A percentile compares a stretch with the other conserved stretches of the same genome.
Conservation (phyloP, 768 basidiomycete species). For the Kwoniella europaea region DNA sequence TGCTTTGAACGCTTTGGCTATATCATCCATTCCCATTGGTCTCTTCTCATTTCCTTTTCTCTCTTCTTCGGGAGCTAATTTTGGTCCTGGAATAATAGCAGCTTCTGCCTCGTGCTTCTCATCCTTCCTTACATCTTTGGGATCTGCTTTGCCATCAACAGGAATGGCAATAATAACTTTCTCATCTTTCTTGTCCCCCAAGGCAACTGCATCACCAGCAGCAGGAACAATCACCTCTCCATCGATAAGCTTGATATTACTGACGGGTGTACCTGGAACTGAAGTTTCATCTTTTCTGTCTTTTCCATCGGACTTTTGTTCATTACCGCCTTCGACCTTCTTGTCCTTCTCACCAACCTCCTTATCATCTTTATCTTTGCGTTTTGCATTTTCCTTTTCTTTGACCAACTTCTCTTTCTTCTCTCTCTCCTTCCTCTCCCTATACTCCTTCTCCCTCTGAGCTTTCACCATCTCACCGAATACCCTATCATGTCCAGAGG, state of each 20-base stretch:
- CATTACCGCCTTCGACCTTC: neutral
- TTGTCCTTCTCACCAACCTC: slow-evolving; percentile 13
- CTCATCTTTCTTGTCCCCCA: slow-evolving; percentile 11
- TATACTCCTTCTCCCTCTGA: slow-evolving; percentile 49
- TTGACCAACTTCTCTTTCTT: slow-evolving; percentile 31
- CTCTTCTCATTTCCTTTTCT: slow-evolving; percentile 29
- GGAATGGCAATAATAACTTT: slow-evolving; percentile 26
- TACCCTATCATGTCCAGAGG: slow-evolving; percentile 41
- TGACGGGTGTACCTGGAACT: slow-evolving; percentile 15
- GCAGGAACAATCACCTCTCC: slow-evolving; percentile 21
- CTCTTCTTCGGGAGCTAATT: slow-evolving; percentile 8
- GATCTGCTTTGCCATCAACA: slow-evolving; percentile 3
- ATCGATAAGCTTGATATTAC: slow-evolving; percentile 32
- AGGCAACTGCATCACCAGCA: neutral
- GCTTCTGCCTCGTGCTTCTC: slow-evolving; percentile 34
- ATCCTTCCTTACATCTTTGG: slow-evolving; percentile 11
- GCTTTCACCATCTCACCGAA: slow-evolving; percentile 50
- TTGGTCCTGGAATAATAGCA: slow-evolving; percentile 13
- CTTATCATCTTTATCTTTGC: slow-evolving; percentile 19
- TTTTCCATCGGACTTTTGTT: neutral
- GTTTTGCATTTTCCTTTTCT: slow-evolving; percentile 21
- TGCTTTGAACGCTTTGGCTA: slow-evolving; percentile 40
- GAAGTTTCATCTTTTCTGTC: slow-evolving; percentile 17
- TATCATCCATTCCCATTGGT: slow-evolving; percentile 36
- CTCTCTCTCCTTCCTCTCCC: slow-evolving; percentile 42